Base-by-base conservation (phyloP, 2,329 filamentous ascomycete genomes). In the Calycina herbarum region DNA sequence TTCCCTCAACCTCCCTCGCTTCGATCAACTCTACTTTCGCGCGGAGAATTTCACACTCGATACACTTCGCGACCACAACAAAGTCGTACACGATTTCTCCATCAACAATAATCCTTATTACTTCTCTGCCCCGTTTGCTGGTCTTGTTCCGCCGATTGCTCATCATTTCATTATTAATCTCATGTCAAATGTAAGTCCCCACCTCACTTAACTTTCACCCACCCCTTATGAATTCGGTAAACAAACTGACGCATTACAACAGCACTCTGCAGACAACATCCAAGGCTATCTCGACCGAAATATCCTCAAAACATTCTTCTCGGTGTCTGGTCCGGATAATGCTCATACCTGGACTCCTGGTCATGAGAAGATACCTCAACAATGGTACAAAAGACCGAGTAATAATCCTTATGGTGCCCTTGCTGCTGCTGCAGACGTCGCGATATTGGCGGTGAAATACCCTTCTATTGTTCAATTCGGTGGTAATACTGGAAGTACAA, bases 401-500 rank as follows among this genome's bases (percentile, higher is more conserved):
- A 57, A 58, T 42, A 67, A 64, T 31, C 67, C 69, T 35, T 85
- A 82, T 64, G 78, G 78, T n/a, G 73, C 84, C 5, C 67, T 81
- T 11, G 74, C 77, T 33, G 73, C 77, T 42, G 76, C 77, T 45
- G 68, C 80, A 15, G 82, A 84, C 69, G 69, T 81, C 2, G 66
- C 81, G 3, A 69, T 71, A 51, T 77, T 74, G 67, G 70, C 78
- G 5, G 11, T 72, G 20, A 77, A 80, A 69, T 77, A 83, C 63
- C 65, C 67, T 5, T 24, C 57, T 10, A 45, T 69, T 29, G 24
- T 67, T 5, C 58, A 64, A 56, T 48, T 85, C 29, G 84, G 84
- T 5, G 84, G 84, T 8, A 86, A 86, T 71, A 79, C 79, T 4
- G 82, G 83, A 27, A 77, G 77, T 6, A 78, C 82, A n/a, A 82